Evolutionary conservation across 139 green algal species (phyloP).

Genomic region (Eudorina sp.): DNA sequence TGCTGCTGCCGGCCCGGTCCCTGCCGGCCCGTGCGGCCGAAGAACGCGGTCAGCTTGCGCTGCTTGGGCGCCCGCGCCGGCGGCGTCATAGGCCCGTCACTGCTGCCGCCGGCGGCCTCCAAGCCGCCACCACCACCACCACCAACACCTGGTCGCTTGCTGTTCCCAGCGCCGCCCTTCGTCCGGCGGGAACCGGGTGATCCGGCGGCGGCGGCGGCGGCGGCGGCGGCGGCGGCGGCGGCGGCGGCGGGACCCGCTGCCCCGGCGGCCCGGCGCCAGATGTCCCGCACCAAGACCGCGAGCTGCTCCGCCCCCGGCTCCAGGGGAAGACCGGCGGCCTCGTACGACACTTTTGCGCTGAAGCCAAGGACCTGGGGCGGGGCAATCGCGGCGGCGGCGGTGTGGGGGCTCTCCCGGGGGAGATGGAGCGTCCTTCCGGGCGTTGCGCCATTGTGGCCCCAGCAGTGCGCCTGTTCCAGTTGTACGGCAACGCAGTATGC

Average conservation of each 20-base stretch:
- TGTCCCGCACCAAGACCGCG: neutral
- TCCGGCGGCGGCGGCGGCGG: neutral
- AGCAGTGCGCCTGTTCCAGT: neutral
- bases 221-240: neutral
- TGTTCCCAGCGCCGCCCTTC: neutral
- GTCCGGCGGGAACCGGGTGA: neutral
- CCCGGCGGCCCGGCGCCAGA: neutral
- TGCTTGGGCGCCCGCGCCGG: neutral
- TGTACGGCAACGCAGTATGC: neutral
- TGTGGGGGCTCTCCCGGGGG: too few relatives aligned
- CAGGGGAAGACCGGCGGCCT: neutral
- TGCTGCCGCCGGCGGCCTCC: neutral
- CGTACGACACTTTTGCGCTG: neutral
- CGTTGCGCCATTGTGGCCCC: neutral
- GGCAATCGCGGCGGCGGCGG: too few relatives aligned
- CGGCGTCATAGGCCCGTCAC: too few relatives aligned
- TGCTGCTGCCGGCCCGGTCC: too few relatives aligned
- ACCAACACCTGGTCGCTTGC: neutral
- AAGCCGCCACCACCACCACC: neutral
- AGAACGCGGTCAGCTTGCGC: slow-evolving; percentile 29
- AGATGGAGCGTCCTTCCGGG: too few relatives aligned
- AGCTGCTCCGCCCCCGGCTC: neutral
- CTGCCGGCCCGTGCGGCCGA: neutral
- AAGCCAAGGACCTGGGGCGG: slow-evolving; percentile 1
- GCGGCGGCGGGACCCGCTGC: neutral